These are phyloP conservation scores for Kluyveromyces aestuarii DNA, from an alignment of 805 yeast species.

Conservation along the genomic window DNA sequence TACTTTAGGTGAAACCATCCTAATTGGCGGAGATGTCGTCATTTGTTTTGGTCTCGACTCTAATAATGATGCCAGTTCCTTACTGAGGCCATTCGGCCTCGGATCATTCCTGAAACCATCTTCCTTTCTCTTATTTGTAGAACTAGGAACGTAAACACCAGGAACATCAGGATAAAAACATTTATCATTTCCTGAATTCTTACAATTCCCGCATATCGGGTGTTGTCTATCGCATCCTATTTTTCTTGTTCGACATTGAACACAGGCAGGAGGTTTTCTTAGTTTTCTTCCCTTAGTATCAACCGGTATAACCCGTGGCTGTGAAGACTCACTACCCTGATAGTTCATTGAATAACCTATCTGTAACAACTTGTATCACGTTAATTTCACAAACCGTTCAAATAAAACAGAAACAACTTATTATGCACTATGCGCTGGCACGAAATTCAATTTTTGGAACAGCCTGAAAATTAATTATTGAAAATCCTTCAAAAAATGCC, in stretches of 20 bases:
- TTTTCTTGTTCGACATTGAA: constrained; percentile 25
- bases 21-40: background rate
- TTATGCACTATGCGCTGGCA: constrained; percentile 53
- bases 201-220: constrained; percentile 35
- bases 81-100: background rate
- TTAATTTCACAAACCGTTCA: constrained; percentile 9
- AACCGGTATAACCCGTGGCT: constrained; percentile 2
- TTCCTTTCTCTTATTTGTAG: background rate
- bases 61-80: background rate
- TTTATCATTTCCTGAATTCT: constrained; percentile 16
- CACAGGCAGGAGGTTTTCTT: constrained; percentile 25
- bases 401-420: constrained; percentile 79
- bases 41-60: background rate
- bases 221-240: constrained; percentile 36
- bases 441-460: too few species aligned
- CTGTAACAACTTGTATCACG: background rate
- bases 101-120: background rate
- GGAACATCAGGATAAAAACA: constrained; percentile 26
- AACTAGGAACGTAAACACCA: constrained; percentile 14
- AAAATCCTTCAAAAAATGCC: too few species aligned
- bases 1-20: background rate
- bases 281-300: constrained; percentile 15
- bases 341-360: background rate
- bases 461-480: too few species aligned
- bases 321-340: background rate